A percentile compares a stretch with the other conserved stretches of the same genome.
Evolutionary conservation across 2,329 filamentous ascomycete genomes (phyloP).

Genomic region (Thelonectria blattea): DNA sequence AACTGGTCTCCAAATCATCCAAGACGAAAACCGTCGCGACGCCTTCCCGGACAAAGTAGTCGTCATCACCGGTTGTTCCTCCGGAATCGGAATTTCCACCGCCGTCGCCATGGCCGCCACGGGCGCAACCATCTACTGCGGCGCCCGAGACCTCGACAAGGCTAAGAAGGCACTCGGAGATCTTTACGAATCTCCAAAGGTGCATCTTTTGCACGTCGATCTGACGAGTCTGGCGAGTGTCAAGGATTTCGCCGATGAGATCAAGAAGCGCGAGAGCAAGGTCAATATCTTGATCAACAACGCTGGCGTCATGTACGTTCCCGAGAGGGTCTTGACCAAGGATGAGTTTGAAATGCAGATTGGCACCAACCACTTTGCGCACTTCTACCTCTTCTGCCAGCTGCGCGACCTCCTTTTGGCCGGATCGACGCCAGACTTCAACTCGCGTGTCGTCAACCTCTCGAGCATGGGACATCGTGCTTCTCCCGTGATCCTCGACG

Average conservation of each 20-base stretch:
- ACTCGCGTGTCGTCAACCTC: constrained; percentile 10
- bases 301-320: constrained; percentile 28
- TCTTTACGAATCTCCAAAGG: constrained; percentile 7
- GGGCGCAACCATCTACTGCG: background rate
- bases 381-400: constrained; percentile 21
- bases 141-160: background rate
- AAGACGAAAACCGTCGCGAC: constrained; percentile 10
- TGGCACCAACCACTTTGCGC: constrained; percentile 23
- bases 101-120: background rate
- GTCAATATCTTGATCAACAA: constrained; percentile 33
- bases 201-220: constrained; percentile 29
- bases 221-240: constrained; percentile 33
- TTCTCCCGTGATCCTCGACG: background rate
- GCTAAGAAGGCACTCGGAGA: background rate
- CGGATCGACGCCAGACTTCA: background rate
- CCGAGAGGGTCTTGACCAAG: background rate
- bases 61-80: background rate
- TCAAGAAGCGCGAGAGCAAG: background rate
- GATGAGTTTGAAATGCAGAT: constrained; percentile 29
- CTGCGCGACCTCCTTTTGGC: constrained; percentile 8
- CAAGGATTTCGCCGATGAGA: background rate
- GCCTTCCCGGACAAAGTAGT: background rate
- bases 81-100: background rate
- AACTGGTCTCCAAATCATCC: constrained; percentile 19
- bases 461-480: background rate